A percentile compares a stretch with the other conserved stretches of the same genome.
Conservation (phyloP, 768 basidiomycete species). For the Termitomyces sp. region DNA sequence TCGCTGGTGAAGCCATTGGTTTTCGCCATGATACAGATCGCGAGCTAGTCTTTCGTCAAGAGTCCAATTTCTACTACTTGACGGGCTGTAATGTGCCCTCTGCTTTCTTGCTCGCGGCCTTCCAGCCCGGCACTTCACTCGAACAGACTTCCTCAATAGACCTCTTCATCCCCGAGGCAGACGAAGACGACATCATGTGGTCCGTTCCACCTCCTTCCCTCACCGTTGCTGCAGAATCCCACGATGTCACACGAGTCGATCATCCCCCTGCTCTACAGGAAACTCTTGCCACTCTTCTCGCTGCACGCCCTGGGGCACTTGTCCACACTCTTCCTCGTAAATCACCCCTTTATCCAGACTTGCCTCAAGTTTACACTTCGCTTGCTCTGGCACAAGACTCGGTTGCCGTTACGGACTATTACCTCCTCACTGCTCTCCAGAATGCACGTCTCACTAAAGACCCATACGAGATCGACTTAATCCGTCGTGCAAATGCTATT, state of each 20-base stretch:
- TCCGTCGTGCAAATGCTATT: constrained; percentile 78
- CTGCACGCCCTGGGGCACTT: constrained; percentile 47
- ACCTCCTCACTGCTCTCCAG: constrained; percentile 78
- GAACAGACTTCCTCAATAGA: constrained; percentile 39
- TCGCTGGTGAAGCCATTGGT: constrained; percentile 58
- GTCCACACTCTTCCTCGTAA: constrained; percentile 60
- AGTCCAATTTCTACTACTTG: constrained; percentile 88
- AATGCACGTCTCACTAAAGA: constrained; percentile 77
- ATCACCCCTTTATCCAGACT: constrained; percentile 46
- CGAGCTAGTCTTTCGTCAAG: constrained; percentile 62
- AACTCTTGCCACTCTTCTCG: constrained; percentile 41
- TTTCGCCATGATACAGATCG: constrained; percentile 84
- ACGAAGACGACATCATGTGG: constrained; percentile 81
- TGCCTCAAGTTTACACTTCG: constrained; percentile 38
- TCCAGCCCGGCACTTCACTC: constrained; percentile 33
- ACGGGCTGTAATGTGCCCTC: constrained; percentile 75
- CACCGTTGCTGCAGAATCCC: constrained; percentile 42
- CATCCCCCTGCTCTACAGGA: constrained; percentile 41
- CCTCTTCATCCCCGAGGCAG: constrained; percentile 76
- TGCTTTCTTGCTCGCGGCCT: constrained; percentile 60
- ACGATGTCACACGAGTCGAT: constrained; percentile 59
- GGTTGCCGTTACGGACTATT: constrained; percentile 44
- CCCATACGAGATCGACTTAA: constrained; percentile 63
- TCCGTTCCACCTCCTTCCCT: constrained; percentile 72
- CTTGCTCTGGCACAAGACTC: constrained; percentile 28